Evolutionary conservation across 2,329 filamentous ascomycete species (phyloP), one percentile per base, ranked within the genome.

Genomic region (Sporothrix sp.): DNA sequence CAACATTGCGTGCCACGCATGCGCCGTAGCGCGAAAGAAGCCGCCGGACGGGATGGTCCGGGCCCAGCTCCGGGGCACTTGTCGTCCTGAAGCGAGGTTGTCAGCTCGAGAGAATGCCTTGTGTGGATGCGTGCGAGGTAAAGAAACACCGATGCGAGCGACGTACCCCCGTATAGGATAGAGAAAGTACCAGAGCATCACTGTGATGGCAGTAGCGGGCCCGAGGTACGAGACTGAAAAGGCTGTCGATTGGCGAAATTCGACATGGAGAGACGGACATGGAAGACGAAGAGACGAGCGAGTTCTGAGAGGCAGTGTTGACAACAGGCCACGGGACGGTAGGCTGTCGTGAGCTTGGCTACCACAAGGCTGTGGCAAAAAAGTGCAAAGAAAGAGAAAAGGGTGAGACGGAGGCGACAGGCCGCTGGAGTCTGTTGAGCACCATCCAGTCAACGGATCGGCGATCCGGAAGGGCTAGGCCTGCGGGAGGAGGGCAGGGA

Each of bases 81-180:
- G 84, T 85, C 52, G 85, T 89, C 70, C 84, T 87, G 27, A 16
- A 48, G 59, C 38, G 62, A 56, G 33, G n/a, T 59, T 13, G 21
- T 75, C 81, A 67, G 45, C n/a, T n/a, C n/a, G n/a, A n/a, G n/a
- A n/a, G n/a, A n/a, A n/a, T n/a, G n/a, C n/a, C n/a, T n/a, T n/a
- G n/a, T n/a, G n/a, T n/a, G n/a, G n/a, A n/a, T n/a, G n/a, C n/a
- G n/a, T n/a, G n/a, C n/a, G n/a, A n/a, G n/a, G n/a, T n/a, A n/a
- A n/a, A n/a, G n/a, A n/a, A n/a, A n/a, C n/a, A n/a, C n/a, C n/a
- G n/a, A n/a, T n/a, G n/a, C 49, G 87, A 67, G 70, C 83, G 9
- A 75, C 82, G 66, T 68, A 86, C 84, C 85, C 83, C 76, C 85
- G 76, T 58, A 89, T 72, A 62, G 84, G 84, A 69, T 85, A 88